Percentiles rank a stretch among this genome's conserved stretches.
Conservation (phyloP, 1,139 yeast genomes). For the Pichia sp. region DNA sequence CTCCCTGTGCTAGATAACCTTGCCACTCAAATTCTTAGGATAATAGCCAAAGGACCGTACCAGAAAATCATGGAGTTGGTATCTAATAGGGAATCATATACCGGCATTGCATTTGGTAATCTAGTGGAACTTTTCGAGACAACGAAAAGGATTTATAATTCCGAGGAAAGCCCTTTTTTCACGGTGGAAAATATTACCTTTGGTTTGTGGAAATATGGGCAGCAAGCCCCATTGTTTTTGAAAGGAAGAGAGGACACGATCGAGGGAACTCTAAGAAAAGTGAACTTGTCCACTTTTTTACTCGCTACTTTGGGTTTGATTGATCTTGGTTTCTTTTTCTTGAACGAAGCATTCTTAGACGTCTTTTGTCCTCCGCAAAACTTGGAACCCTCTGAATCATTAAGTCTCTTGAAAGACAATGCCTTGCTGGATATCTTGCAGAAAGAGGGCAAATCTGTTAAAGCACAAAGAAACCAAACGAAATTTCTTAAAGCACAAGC, state of each 20-base stretch:
- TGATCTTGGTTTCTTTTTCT: slow-evolving; percentile 81
- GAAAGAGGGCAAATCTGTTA: slow-evolving; percentile 10
- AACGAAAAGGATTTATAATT: slow-evolving; percentile 54
- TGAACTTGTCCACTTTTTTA: slow-evolving; percentile 81
- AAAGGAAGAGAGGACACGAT: slow-evolving; percentile 60
- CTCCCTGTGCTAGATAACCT: slow-evolving; percentile 72
- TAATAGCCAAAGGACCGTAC: slow-evolving; percentile 66
- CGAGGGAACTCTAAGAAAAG: slow-evolving; percentile 71
- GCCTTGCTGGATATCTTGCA: slow-evolving; percentile 7
- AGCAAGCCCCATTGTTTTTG: slow-evolving; percentile 53
- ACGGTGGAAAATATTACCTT: slow-evolving; percentile 48
- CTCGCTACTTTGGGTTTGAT: slow-evolving; percentile 80
- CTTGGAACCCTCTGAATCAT: slow-evolving; percentile 35
- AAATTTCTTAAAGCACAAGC: slow-evolving; percentile 79
- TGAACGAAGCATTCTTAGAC: slow-evolving; percentile 78
- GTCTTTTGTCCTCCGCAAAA: slow-evolving; percentile 67
- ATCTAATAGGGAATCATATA: slow-evolving; percentile 63
- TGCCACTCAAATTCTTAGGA: slow-evolving; percentile 66
- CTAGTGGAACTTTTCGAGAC: slow-evolving; percentile 73
- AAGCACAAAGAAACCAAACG: slow-evolving; percentile 23
- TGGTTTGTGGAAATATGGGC: slow-evolving; percentile 66
- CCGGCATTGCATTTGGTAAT: slow-evolving; percentile 71
- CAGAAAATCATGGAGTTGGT: slow-evolving; percentile 71
- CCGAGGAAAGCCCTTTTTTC: slow-evolving; percentile 63
- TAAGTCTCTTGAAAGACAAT: slow-evolving; percentile 25